Evolutionary conservation across 805 yeast genomes (phyloP).

Genomic region (Kodamaea laetipori): DNA sequence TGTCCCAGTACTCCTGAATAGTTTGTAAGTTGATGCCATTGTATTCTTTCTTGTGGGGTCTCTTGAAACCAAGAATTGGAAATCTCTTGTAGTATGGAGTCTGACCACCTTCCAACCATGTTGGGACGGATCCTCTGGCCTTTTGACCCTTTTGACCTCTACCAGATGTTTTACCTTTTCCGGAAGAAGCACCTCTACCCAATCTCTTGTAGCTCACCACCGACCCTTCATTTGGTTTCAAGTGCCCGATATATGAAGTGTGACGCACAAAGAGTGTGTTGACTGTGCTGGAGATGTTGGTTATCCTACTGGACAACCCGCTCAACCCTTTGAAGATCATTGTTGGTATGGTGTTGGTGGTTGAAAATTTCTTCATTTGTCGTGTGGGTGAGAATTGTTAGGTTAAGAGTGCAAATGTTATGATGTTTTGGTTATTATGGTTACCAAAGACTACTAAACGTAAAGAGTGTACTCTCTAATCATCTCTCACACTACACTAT

Average conservation of each 20-base stretch:
- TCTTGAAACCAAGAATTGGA: conserved; percentile 86
- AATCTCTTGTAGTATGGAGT: conserved; percentile 84
- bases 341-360: too few relatives aligned
- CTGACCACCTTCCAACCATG: conserved; percentile 99
- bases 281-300: background rate
- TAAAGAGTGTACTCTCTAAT: too few relatives aligned
- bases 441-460: too few relatives aligned
- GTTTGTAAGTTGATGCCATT: conserved; percentile 65
- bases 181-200: conserved; percentile 96
- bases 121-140: conserved; percentile 87
- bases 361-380: too few relatives aligned
- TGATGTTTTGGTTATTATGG: too few relatives aligned
- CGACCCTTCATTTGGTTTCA: conserved; percentile 64
- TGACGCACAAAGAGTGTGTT: conserved; percentile 14
- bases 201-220: conserved; percentile 66
- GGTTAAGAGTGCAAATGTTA: too few relatives aligned
- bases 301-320: conserved; percentile 1
- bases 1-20: conserved; percentile 69
- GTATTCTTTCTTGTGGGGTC: conserved; percentile 56
- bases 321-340: conserved; percentile 4
- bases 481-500: too few relatives aligned
- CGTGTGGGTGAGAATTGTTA: too few relatives aligned
- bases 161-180: conserved; percentile 91
- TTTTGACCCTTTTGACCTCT: conserved; percentile 99
- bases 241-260: conserved; percentile 51